Base-by-base conservation (phyloP, 306 rosid species). In the Pterocarpus macrocarpus region DNA sequence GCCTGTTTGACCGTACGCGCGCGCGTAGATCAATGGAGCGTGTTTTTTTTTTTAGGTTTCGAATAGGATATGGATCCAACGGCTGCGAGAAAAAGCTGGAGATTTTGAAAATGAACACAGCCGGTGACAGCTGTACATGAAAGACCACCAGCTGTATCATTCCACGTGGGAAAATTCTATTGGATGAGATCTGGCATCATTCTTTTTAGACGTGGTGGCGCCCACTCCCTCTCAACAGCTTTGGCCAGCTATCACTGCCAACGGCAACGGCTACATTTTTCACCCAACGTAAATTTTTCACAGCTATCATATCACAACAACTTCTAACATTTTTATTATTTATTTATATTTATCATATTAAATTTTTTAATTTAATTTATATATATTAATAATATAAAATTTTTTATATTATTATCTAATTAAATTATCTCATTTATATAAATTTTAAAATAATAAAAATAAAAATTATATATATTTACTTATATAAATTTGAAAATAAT, bases 221-320 rank as follows among this genome's bases (percentile, higher is more conserved):
- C 81, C 34, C 87, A 72, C 81, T 61, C 35, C 39, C 75, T 41
- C 30, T 47, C 38, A 81, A 82, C 89, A 84, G 89, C 90, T 81
- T 86, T 85, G 52, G 88, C 94, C 95, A 91, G 94, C 95, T 92
- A 62, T 56, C 49, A 67, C 81, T 50, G 45, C 28, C 5, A 75
- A 73, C 73, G 76, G 17, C 69, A 93, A 91, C 94, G 97, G 92
- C 93, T 87, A 87, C 72, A 84, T 88, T 85, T 81, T 86, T 85
- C 17, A 75, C 41, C 82, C 32, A 17, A 16, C 12, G 2, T 15
- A 12, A 28, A 77, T 76, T 61, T 76, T 9, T 5, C 47, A 43
- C 8, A 10, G 47, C 47, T 43, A 43, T 43, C 47, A 5, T 43
- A 43, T 43, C 8, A 5, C 47, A 43, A 43, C 47, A 0, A 43